Conservation (phyloP, 805 yeast genomes). For the Candida fluviatilis region DNA sequence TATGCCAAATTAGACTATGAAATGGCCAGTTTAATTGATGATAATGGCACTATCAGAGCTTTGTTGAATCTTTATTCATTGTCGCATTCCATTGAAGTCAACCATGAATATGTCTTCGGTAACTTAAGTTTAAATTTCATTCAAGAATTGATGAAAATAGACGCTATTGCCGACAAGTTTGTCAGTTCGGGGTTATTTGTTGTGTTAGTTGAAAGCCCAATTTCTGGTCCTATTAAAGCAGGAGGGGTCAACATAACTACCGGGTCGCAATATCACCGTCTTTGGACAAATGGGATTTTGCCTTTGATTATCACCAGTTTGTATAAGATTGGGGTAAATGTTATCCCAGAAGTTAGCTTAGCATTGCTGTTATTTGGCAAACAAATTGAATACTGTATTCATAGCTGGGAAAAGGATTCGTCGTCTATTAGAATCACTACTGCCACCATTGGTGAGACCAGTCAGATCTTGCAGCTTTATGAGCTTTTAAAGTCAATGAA, state of each 20-base stretch:
- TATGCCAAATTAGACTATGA: slow-evolving; percentile 45
- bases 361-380: slow-evolving; percentile 59
- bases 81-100: slow-evolving; percentile 56
- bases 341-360: slow-evolving; percentile 60
- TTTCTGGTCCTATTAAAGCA: slow-evolving; percentile 60
- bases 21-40: slow-evolving; percentile 49
- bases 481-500: slow-evolving; percentile 52
- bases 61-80: slow-evolving; percentile 64
- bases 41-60: slow-evolving; percentile 57
- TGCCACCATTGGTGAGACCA: slow-evolving; percentile 36
- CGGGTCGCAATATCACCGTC: slow-evolving; percentile 56
- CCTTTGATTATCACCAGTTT: slow-evolving; percentile 61
- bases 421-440: slow-evolving; percentile 35
- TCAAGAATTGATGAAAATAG: slow-evolving; percentile 60
- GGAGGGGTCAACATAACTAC: slow-evolving; percentile 56
- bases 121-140: slow-evolving; percentile 66
- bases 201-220: slow-evolving; percentile 68
- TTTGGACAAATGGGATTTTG: slow-evolving; percentile 86
- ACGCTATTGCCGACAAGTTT: slow-evolving; percentile 62
- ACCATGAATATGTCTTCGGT: slow-evolving; percentile 66
- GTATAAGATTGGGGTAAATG: slow-evolving; percentile 57
- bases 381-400: slow-evolving; percentile 62
- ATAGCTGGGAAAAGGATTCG: slow-evolving; percentile 64
- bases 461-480: slow-evolving; percentile 62
- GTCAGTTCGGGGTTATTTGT: slow-evolving; percentile 59